phyloP scores from a whole-genome alignment of 495 filamentous ascomycete species.

The Poronia punctata region DNA sequence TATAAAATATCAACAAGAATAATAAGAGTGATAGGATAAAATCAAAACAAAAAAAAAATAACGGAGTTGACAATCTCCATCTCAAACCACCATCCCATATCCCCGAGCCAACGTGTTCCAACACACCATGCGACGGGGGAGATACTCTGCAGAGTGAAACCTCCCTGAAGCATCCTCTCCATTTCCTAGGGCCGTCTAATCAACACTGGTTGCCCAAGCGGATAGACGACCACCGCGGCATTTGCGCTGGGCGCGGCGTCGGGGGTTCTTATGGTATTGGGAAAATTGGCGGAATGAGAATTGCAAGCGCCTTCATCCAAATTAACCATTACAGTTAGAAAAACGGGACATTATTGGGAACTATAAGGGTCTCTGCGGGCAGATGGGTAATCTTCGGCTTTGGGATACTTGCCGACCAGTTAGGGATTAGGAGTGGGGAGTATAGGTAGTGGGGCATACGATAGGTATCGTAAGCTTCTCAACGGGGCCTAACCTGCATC shows the following conservation, averaged over 20 bases:
- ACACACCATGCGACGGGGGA: conserved; percentile 47
- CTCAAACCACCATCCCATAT: conserved; percentile 38
- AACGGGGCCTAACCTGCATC: too few species aligned
- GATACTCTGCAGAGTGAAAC: conserved; percentile 48
- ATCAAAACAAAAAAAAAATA: conserved; percentile 30
- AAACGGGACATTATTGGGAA: not conserved
- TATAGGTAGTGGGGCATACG: too few species aligned
- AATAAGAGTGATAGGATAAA: too few species aligned
- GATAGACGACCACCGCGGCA: conserved; percentile 44
- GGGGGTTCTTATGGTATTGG: conserved; percentile 44
- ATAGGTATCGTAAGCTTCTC: too few species aligned
- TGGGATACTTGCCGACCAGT: too few species aligned
- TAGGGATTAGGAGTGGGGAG: too few species aligned
- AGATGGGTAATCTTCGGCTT: too few species aligned
- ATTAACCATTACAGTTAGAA: conserved; percentile 43
- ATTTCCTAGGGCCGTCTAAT: conserved; percentile 42
- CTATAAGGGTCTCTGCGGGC: conserved; percentile 14
- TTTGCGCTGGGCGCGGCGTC: conserved; percentile 45
- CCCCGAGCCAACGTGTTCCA: conserved; percentile 47
- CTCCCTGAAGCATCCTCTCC: conserved; percentile 44
- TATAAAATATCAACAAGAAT: conserved; percentile 15
- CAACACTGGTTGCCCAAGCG: conserved; percentile 45
- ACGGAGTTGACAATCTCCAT: conserved; percentile 41
- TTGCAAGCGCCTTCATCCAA: conserved; percentile 41
- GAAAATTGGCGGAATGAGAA: conserved; percentile 32